Evolutionary conservation across 352 stramenopile genomes (phyloP), one percentile per base, ranked within the genome.

Genomic region (Globisporangium barbulae): DNA sequence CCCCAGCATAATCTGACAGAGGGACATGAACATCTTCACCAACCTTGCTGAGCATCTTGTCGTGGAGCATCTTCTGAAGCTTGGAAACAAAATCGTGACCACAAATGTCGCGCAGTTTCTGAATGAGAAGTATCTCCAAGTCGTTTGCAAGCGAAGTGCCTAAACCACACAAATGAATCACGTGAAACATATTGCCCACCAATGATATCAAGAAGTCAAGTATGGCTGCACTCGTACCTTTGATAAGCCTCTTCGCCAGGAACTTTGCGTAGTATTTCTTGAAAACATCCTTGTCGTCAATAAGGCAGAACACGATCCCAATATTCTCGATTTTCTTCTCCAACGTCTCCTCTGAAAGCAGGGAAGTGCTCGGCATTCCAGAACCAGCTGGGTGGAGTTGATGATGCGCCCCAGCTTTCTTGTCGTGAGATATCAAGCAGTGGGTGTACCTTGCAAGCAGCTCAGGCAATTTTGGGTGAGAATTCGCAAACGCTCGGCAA

Each of bases 231-330:
- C 4, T 30, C 25, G 1, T 66, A 93, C 84, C 87, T 89, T 92
- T 91, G 65, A 95, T 93, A 21, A 95, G 70, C 3, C 87, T 75
- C 53, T 94, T 93, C 7, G 87, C 81, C 44, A 95, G 59, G 66
- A 90, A 90, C 59, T 93, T 95, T 2, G 87, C 83, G 59, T 95
- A 95, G 59, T 90, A 94, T 52, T 93, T 93, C 64, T 95, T 93
- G 83, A 95, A 95, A 13, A 95, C 70, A 61, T 95, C 87, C 64
- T 95, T 95, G 75, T 95, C 87, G 35, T 95, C 85, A 52, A 95
- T 89, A n/a, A 95, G 72, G 55, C 85, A 93, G 62, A 95, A 95
- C 22, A 95, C 87, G 39, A 94, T 76, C 13, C 85, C 77, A 28
- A 94, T 86, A 42, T 86, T 88, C 53, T 92, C 81, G 52, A 95